Conservation (phyloP, 1,284 basidiomycete species). For the Malassezia psittaci region DNA sequence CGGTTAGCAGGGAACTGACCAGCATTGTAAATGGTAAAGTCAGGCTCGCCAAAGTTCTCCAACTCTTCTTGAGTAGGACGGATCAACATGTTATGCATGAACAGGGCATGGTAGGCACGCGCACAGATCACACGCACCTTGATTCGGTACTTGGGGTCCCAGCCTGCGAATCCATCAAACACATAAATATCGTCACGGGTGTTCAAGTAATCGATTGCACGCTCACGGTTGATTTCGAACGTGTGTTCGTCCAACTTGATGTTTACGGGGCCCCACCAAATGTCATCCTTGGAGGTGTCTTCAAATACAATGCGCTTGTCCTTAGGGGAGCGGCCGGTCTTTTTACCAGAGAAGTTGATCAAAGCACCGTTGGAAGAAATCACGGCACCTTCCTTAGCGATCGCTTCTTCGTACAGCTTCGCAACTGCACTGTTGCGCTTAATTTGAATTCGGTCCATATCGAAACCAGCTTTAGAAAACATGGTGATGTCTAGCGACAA, state of each 20-base stretch:
- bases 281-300: slow-evolving; percentile 89
- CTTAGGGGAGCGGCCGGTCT: slow-evolving; percentile 94
- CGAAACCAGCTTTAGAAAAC: slow-evolving; percentile 98
- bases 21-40: slow-evolving; percentile 99
- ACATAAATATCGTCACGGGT: slow-evolving; percentile 95
- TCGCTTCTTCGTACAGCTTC: slow-evolving; percentile 93
- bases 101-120: slow-evolving; percentile 95
- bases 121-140: slow-evolving; percentile 99
- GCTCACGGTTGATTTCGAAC: slow-evolving; percentile 99
- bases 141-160: slow-evolving; percentile 98
- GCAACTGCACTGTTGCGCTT: slow-evolving; percentile 94
- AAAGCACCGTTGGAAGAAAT: slow-evolving; percentile 90
- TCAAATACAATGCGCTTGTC: slow-evolving; percentile 99
- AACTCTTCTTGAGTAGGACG: slow-evolving; percentile 91
- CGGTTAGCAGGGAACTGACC: slow-evolving; percentile 99
- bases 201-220: slow-evolving; percentile 98
- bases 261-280: slow-evolving; percentile 99
- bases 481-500: slow-evolving; percentile 71
- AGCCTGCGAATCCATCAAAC: slow-evolving; percentile 93
- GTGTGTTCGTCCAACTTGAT: slow-evolving; percentile 98
- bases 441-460: slow-evolving; percentile 59
- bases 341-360: slow-evolving; percentile 99
- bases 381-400: slow-evolving; percentile 94
- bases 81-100: slow-evolving; percentile 94
- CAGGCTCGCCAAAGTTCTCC: slow-evolving; percentile 89